Evolutionary conservation across 2,329 filamentous ascomycete genomes (phyloP).

Genomic region (Clonostachys sp.): DNA sequence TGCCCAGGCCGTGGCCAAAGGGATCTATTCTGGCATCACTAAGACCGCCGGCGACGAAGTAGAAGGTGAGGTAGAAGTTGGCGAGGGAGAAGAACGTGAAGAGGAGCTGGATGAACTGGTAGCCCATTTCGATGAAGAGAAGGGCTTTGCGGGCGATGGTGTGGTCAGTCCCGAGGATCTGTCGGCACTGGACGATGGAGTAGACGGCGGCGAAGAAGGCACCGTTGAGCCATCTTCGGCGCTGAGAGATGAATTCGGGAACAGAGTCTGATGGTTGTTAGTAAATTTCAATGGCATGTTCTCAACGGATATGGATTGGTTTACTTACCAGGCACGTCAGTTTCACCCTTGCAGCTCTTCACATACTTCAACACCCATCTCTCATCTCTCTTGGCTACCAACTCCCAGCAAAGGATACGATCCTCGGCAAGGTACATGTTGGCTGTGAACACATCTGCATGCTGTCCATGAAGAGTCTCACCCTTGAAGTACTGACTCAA

Average conservation of each 20-base stretch:
- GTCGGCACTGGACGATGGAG: conserved; percentile 89
- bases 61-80: conserved; percentile 99
- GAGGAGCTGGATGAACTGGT: conserved; percentile 85
- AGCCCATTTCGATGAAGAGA: conserved; percentile 91
- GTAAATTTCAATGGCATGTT: not conserved
- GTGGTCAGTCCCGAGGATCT: conserved; percentile 92
- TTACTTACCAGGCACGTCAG: conserved; percentile 85
- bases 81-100: conserved; percentile 98
- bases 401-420: conserved; percentile 87
- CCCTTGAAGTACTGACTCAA: conserved; percentile 99
- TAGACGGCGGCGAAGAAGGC: conserved; percentile 99
- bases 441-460: conserved; percentile 94
- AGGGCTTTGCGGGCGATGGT: conserved; percentile 84
- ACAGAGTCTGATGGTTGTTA: conserved; percentile 62
- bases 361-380: conserved; percentile 98
- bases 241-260: conserved; percentile 95
- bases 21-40: conserved; percentile 77
- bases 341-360: conserved; percentile 93
- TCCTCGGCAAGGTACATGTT: conserved; percentile 95
- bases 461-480: conserved; percentile 91
- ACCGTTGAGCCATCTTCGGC: conserved; percentile 94
- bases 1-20: conserved; percentile 82
- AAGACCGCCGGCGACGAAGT: conserved; percentile 91
- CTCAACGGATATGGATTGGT: not conserved
- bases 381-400: conserved; percentile 91